These are phyloP conservation scores for Nepenthes mirabilis DNA, from an alignment of 148 eudicot genomes.

Conservation along the genomic window DNA sequence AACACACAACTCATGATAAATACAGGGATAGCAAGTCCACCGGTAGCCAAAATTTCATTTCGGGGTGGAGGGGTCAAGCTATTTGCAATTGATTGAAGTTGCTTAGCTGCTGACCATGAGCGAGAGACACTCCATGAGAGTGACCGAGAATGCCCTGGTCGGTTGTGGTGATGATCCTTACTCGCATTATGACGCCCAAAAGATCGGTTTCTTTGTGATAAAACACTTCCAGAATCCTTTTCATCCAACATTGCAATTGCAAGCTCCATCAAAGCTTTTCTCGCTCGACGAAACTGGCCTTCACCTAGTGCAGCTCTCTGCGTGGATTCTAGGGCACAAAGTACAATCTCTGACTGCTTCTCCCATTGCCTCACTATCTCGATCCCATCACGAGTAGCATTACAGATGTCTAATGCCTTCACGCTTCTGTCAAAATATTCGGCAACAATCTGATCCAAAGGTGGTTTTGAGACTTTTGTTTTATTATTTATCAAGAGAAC, in stretches of 20 bases:
- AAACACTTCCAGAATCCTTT: conserved; percentile 31
- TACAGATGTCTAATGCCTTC: conserved; percentile 60
- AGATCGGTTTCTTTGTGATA: conserved; percentile 47
- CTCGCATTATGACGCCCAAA: conserved; percentile 37
- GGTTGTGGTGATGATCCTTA: conserved; percentile 20
- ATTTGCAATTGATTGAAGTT: conserved; percentile 45
- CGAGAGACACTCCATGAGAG: conserved; percentile 67
- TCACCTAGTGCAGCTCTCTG: conserved; percentile 9
- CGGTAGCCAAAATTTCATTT: conserved; percentile 33
- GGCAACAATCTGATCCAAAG: conserved; percentile 28
- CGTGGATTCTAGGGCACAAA: conserved; percentile 27
- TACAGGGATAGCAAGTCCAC: conserved; percentile 34
- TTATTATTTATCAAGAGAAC: conserved; percentile 25
- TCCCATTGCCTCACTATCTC: conserved; percentile 52
- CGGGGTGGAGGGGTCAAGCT: conserved; percentile 32
- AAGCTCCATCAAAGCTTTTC: conserved; percentile 53
- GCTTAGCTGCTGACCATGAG: conserved; percentile 64
- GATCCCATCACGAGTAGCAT: conserved; percentile 58
- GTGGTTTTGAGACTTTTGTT: conserved; percentile 27
- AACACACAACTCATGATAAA: conserved; percentile 46
- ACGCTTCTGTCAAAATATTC: conserved; percentile 42
- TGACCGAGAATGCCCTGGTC: conserved; percentile 39
- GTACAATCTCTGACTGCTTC: conserved; percentile 46
- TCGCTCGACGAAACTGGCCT: conserved; percentile 40
- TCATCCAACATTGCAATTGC: conserved; percentile 46